These are phyloP conservation scores for Larix sibirica DNA, from an alignment of 83 land plant genomes.

Conservation along the genomic window DNA sequence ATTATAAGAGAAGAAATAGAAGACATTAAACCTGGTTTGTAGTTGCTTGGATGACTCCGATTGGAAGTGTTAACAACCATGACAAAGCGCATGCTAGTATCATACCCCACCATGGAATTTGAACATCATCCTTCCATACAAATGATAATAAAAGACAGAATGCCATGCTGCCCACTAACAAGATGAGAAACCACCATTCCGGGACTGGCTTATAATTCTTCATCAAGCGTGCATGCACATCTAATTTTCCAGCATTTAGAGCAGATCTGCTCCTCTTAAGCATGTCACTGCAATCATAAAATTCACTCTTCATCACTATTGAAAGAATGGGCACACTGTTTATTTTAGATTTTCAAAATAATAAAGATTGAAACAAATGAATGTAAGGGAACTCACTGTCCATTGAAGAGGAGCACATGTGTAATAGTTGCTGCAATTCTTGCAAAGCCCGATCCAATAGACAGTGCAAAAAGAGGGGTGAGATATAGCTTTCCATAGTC, in stretches of 20 bases:
- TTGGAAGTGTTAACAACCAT: constrained; percentile 16
- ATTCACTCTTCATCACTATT: background rate
- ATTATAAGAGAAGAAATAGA: background rate
- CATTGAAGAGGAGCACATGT: constrained; percentile 59
- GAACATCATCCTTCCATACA: background rate
- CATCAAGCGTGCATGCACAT: constrained; percentile 19
- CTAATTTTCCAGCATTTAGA: background rate
- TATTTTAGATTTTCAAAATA: background rate
- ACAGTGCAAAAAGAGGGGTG: constrained; percentile 69
- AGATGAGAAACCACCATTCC: constrained; percentile 18
- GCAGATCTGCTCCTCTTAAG: constrained; percentile 5
- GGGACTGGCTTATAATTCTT: constrained; percentile 17
- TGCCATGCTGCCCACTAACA: background rate
- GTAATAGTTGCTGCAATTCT: constrained; percentile 57
- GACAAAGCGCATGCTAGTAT: constrained; percentile 13
- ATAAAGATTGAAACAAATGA: background rate
- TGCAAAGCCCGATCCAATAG: constrained; percentile 70
- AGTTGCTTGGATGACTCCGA: constrained; percentile 64
- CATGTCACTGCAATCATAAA: background rate
- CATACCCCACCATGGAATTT: constrained; percentile 24
- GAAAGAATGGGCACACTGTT: too few species aligned
- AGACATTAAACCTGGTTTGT: constrained; percentile 42
- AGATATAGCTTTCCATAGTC: constrained; percentile 32
- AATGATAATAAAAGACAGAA: constrained; percentile 7
- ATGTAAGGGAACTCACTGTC: constrained; percentile 29